Percentiles rank a stretch among this genome's conserved stretches.
phyloP scores from a whole-genome alignment of 169 alveolate species.

The Eimeria sp. region DNA sequence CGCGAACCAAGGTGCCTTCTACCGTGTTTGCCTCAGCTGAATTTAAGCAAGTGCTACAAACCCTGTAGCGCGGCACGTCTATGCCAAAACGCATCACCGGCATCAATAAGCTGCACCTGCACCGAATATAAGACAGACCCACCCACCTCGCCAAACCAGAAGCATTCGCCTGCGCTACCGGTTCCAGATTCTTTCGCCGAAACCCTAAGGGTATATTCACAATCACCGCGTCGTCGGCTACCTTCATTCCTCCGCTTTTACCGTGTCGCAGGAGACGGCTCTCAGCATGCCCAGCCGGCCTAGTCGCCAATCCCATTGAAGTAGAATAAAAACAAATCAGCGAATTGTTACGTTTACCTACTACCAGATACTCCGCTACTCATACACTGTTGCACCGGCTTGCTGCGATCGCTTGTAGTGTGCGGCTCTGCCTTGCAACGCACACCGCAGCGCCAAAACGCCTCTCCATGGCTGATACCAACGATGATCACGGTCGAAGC shows the following conservation, averaged over 20 bases:
- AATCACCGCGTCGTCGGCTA: background rate
- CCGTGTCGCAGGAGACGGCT: background rate
- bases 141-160: no score
- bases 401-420: background rate
- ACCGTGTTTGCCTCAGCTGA: no score
- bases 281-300: background rate
- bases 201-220: background rate
- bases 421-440: background rate
- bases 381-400: no score
- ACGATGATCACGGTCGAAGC: background rate
- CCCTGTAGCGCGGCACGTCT: no score
- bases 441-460: background rate
- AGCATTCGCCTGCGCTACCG: no score
- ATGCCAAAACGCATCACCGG: no score
- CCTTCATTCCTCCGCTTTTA: background rate
- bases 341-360: background rate
- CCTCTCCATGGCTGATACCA: background rate
- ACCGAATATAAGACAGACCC: no score
- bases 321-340: no score
- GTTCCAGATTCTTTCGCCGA: no score
- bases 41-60: no score
- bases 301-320: background rate
- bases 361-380: background rate
- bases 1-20: no score
- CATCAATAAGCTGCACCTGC: no score